Percentiles rank a stretch among this genome's conserved stretches.
Evolutionary conservation across 2,329 filamentous ascomycete genomes (phyloP).

Genomic region (Rutstroemia sp.): DNA sequence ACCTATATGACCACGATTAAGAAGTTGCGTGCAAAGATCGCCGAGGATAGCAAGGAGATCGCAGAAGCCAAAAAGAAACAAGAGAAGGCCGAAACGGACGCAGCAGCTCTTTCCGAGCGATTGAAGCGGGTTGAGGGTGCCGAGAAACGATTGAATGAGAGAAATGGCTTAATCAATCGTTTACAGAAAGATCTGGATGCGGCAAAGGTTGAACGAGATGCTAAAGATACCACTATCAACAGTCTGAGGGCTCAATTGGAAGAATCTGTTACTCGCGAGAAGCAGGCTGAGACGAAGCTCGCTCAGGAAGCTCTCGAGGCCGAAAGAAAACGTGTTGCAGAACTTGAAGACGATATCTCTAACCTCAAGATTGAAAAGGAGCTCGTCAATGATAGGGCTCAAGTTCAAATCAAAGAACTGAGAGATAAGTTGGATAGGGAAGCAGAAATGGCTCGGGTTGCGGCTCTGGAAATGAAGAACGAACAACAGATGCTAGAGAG

Average conservation of each 20-base stretch:
- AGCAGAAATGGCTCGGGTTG: slow-evolving; percentile 57
- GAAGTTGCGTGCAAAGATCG: slow-evolving; percentile 61
- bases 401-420: slow-evolving; percentile 61
- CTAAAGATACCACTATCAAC: slow-evolving; percentile 56
- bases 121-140: slow-evolving; percentile 43
- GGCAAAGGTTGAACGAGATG: slow-evolving; percentile 54
- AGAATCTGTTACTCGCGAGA: slow-evolving; percentile 58
- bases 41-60: slow-evolving; percentile 58
- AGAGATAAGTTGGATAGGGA: slow-evolving; percentile 67
- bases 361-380: slow-evolving; percentile 75
- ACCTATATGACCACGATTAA: slow-evolving; percentile 78
- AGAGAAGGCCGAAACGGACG: slow-evolving; percentile 50
- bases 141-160: slow-evolving; percentile 50
- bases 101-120: slow-evolving; percentile 39
- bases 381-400: slow-evolving; percentile 62
- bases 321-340: slow-evolving; percentile 49
- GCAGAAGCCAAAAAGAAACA: slow-evolving; percentile 51
- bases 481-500: slow-evolving; percentile 75
- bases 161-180: slow-evolving; percentile 42
- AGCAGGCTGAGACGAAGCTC: slow-evolving; percentile 57
- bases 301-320: slow-evolving; percentile 61
- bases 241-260: slow-evolving; percentile 65
- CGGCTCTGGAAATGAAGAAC: slow-evolving; percentile 72
- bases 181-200: slow-evolving; percentile 50
- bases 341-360: slow-evolving; percentile 49